Base-by-base conservation (phyloP, 192 early-diverging fungal genomes). In the Mortierella antarctica region DNA sequence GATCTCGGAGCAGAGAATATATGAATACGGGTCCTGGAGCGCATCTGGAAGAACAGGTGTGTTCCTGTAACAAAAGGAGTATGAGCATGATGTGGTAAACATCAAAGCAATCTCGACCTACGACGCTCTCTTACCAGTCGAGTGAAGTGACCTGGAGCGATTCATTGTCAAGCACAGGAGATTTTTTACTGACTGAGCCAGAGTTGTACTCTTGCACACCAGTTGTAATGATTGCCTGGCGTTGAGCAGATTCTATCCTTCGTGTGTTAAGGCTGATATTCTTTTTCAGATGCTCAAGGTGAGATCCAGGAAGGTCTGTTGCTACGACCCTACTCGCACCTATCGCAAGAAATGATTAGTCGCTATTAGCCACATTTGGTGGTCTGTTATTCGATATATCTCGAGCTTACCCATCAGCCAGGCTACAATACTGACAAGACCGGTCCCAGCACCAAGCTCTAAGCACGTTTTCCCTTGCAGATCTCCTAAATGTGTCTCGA, bases 1-100 rank as follows among this genome's bases (percentile, higher is more conserved):
- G 55, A 75, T 82, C 57, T 82, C 81, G 21, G 73, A 82, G 18
- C 73, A 74, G 9, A 82, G 57, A 40, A 82, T 74, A 45, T 65
- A 75, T 6, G 67, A 70, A 53, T 71, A 82, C 14, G 81, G 73
- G 2, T 68, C 67, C 49, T 63, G 62, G 67, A 82, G 65, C 7
- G 50, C 21, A 0, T 71, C 72, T 6, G 71, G 66, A n/a, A 75
- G 67, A 5, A 44, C 63, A 20, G 80, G 73, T 4, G 31, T 23
- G 47, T 51, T 66, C 81, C 81, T 82, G 15, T 5, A 13, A 56
- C 9, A 14, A 40, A 20, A 56, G 5, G 13, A 48, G 20, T 6
- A 12, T 2, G 12, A 14, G 40, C 17, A 20, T 4, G 15, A 39
- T 14, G 31, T 61, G 17, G 41, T 7, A 52, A 8, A 46, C 64